A percentile compares a stretch with the other conserved stretches of the same genome.
Conservation (phyloP, 2,329 filamentous ascomycete genomes). For the Aspergillus ochraceoroseus region DNA sequence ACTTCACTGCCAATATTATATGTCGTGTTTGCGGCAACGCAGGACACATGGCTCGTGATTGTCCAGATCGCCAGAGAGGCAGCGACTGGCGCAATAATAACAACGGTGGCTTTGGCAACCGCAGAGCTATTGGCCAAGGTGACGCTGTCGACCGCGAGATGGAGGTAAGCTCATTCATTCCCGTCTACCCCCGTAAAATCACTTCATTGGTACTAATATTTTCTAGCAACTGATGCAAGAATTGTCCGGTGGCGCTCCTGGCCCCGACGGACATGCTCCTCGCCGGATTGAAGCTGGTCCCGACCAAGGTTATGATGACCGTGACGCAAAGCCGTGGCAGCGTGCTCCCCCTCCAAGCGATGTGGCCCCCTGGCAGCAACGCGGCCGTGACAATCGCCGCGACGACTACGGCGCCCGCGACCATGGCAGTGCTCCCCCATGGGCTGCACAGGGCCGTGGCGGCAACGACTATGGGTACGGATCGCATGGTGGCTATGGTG, state of each 20-base stretch:
- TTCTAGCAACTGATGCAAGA: conserved; percentile 92
- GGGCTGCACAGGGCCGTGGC: conserved; percentile 37
- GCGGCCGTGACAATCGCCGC: conserved; percentile 53
- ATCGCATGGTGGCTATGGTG: conserved; percentile 36
- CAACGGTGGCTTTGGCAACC: conserved; percentile 38
- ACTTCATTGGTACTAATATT: conserved; percentile 1
- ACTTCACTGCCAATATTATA: conserved; percentile 99
- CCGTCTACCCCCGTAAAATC: not conserved
- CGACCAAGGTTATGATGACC: conserved; percentile 48
- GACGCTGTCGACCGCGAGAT: conserved; percentile 91
- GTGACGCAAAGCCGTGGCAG: conserved; percentile 77
- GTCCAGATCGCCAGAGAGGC: conserved; percentile 87
- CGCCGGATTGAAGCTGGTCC: conserved; percentile 84
- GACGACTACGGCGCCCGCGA: conserved; percentile 45
- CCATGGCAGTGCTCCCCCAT: conserved; percentile 34
- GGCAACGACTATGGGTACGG: conserved; percentile 44
- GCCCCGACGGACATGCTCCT: conserved; percentile 56
- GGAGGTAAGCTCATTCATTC: conserved; percentile 61
- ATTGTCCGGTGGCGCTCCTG: conserved; percentile 67
- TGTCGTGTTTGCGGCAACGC: conserved; percentile 97
- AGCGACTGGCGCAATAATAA: conserved; percentile 83
- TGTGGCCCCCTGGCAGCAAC: conserved; percentile 70
- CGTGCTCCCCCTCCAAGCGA: conserved; percentile 69
- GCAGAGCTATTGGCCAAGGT: conserved; percentile 66
- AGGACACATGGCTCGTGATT: conserved; percentile 96